Evolutionary conservation across 2,329 filamentous ascomycete genomes (phyloP).

Genomic region (Chaetomium sp.): DNA sequence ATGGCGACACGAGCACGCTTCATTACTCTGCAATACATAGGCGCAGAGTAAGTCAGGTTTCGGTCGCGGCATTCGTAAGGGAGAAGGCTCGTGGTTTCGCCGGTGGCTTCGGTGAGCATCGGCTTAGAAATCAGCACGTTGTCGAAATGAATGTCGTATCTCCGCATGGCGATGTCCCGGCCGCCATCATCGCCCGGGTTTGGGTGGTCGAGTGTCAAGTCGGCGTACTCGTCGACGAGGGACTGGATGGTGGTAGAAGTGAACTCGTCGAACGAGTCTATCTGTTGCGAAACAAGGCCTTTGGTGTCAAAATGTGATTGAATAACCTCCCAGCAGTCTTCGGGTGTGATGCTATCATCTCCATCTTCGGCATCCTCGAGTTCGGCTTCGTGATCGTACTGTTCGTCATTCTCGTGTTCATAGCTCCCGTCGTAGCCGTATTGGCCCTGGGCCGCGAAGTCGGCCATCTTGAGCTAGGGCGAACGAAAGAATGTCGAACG

Average conservation of each 20-base stretch:
- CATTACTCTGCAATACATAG: constrained; percentile 84
- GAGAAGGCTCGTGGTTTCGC: constrained; percentile 79
- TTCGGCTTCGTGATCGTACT: constrained; percentile 49
- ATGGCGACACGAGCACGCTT: constrained; percentile 83
- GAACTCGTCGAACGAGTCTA: constrained; percentile 98
- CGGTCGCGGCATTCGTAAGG: constrained; percentile 95
- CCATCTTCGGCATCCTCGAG: constrained; percentile 70
- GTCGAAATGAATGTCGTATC: constrained; percentile 95
- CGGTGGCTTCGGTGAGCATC: constrained; percentile 90
- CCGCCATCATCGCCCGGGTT: constrained; percentile 75
- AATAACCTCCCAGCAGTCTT: constrained; percentile 98
- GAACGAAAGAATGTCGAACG: neutral
- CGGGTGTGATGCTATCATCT: constrained; percentile 77
- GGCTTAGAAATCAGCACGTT: constrained; percentile 86
- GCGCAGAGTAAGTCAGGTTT: constrained; percentile 92
- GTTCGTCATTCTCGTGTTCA: constrained; percentile 60
- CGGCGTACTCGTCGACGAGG: constrained; percentile 87
- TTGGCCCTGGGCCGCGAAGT: constrained; percentile 30
- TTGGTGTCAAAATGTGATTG: constrained; percentile 96
- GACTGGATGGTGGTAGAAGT: constrained; percentile 92
- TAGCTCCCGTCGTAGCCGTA: constrained; percentile 34
- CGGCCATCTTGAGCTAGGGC: constrained; percentile 28
- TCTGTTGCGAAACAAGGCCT: constrained; percentile 93
- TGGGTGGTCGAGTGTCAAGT: constrained; percentile 91
- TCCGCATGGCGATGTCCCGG: constrained; percentile 79